Base-by-base conservation (phyloP, 2,329 filamentous ascomycete genomes). In the Dothiorella sarmentorum region DNA sequence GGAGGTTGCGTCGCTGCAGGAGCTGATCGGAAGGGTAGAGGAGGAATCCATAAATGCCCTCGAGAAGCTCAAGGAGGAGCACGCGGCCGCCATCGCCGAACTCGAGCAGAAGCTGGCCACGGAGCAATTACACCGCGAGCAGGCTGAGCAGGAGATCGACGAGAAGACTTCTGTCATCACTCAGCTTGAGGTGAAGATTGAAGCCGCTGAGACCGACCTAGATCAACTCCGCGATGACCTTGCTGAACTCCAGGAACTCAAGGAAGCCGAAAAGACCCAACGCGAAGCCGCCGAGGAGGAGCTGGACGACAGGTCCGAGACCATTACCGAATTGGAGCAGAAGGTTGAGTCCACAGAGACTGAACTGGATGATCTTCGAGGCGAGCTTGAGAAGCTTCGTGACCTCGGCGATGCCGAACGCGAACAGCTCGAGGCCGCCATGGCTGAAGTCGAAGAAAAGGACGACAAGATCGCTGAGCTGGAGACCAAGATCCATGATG, bases 401-500 rank as follows among this genome's bases (percentile, higher is more conserved):
- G 61, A 64, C 5, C 67, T 73, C 20, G 70, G 75, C 33, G 71
- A 73, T 10, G 65, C 69, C n/a, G 76, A 79, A 65, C 73, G 70
- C 22, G 63, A 61, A 5, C 75, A 79, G 63, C 76, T 75, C 27
- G 74, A 78, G 60, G 67, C 70, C 18, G 76, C 75, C 3, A 75
- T 79, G 63, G 65, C 65, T 9, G 73, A 72, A 22, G 69, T 80
- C 1, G 76, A 79, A 31, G 70, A 74, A 10, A 71, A 72, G 22
- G 74, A 76, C 56, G 68, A 66, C 7, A 66, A 74, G 56, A 72
- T 80, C 42, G 73, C 71, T 4, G 70, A 71, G 6, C 69, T 78
- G 20, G 71, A 76, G 18, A 55, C 68, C 22, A 73, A 73, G 56
- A 64, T 79, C 4, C 70, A 73, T 20, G 68, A 73, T 18, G 65